phyloP scores from a whole-genome alignment of 176 grass and related monocot genomes.

The Pharus latifolius region DNA sequence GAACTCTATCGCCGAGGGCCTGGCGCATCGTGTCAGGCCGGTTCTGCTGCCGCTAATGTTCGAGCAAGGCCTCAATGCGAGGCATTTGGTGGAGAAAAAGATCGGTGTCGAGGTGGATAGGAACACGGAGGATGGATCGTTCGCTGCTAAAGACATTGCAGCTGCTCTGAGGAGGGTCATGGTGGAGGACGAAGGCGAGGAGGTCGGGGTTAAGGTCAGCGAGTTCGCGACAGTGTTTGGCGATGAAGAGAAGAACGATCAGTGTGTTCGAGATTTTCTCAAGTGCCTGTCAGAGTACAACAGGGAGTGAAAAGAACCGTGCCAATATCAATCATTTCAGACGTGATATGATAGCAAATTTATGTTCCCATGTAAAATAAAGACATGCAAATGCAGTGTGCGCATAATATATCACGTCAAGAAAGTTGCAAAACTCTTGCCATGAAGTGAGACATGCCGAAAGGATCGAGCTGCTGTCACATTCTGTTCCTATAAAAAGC shows the following conservation, averaged over 20 bases:
- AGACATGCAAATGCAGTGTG: not conserved
- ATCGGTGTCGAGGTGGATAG: constrained; percentile 39
- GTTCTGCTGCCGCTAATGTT: constrained; percentile 47
- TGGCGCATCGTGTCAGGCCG: constrained; percentile 28
- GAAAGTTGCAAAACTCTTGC: too few relatives aligned
- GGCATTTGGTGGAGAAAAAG: constrained; percentile 36
- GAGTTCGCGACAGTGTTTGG: constrained; percentile 34
- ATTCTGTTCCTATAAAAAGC: not conserved
- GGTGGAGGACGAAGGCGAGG: constrained; percentile 25
- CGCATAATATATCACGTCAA: not conserved
- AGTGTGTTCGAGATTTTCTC: constrained; percentile 27
- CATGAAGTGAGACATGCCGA: too few relatives aligned
- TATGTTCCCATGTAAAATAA: not conserved
- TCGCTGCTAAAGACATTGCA: constrained; percentile 26
- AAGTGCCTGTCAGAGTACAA: constrained; percentile 9
- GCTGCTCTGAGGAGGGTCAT: constrained; percentile 37
- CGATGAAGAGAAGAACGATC: constrained; percentile 36
- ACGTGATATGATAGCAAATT: not conserved
- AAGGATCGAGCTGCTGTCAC: too few relatives aligned
- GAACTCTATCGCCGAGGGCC: constrained; percentile 43
- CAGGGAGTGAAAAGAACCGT: not conserved
- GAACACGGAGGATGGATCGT: constrained; percentile 41
- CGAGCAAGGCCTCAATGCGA: constrained; percentile 56
- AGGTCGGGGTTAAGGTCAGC: constrained; percentile 18
- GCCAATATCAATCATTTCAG: too few relatives aligned